Percentiles rank a stretch among this genome's conserved stretches.
Conservation (phyloP, 805 yeast species). For the Suhomyces tanzawaensis region DNA sequence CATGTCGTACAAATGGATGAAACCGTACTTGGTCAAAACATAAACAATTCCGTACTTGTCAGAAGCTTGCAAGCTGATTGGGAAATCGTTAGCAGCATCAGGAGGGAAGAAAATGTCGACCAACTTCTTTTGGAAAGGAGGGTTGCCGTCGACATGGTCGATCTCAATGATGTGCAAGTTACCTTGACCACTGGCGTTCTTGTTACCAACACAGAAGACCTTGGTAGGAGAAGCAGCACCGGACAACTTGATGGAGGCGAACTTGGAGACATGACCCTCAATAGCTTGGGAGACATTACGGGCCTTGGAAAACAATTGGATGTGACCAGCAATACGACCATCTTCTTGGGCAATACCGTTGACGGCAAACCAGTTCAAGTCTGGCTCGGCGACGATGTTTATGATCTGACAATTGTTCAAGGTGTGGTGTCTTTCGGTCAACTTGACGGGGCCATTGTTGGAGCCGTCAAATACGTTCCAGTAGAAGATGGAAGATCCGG, state of each 20-base stretch:
- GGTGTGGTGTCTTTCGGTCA: slow-evolving; percentile 81
- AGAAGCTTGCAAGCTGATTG: slow-evolving; percentile 85
- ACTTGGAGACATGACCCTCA: slow-evolving; percentile 95
- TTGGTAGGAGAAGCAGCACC: slow-evolving; percentile 75
- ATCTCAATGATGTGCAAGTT: slow-evolving; percentile 89
- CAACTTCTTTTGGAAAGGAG: slow-evolving; percentile 82
- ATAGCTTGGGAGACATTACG: slow-evolving; percentile 94
- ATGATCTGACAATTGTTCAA: slow-evolving; percentile 83
- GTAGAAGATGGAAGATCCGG: slow-evolving; percentile 68
- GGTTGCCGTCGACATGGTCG: slow-evolving; percentile 84
- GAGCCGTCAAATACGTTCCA: slow-evolving; percentile 86
- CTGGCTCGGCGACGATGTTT: slow-evolving; percentile 78
- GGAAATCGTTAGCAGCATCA: slow-evolving; percentile 95
- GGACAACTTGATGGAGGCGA: slow-evolving; percentile 71
- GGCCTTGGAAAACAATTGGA: slow-evolving; percentile 84
- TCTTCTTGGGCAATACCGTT: slow-evolving; percentile 94
- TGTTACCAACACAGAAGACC: slow-evolving; percentile 89
- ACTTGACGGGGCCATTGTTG: slow-evolving; percentile 70
- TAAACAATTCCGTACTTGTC: slow-evolving; percentile 83
- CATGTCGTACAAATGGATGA: slow-evolving; percentile 90
- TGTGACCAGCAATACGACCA: slow-evolving; percentile 93
- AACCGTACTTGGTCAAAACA: slow-evolving; percentile 91
- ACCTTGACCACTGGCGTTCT: slow-evolving; percentile 70
- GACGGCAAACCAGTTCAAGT: slow-evolving; percentile 88
- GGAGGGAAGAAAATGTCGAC: slow-evolving; percentile 96